Conservation (phyloP, 352 stramenopile genomes). For the Phytopythium delawarense region DNA sequence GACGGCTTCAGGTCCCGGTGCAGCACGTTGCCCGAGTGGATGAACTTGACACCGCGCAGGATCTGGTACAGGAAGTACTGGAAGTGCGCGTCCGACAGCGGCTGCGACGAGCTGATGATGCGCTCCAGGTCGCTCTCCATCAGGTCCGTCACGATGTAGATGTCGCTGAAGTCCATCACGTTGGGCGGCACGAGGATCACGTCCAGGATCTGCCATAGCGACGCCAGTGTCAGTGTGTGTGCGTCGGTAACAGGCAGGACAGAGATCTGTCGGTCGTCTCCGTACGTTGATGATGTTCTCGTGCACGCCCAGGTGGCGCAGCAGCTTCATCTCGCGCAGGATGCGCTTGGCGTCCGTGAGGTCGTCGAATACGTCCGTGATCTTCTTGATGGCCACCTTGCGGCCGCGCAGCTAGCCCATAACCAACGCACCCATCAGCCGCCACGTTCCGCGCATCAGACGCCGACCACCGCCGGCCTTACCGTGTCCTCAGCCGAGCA, state of each 20-base stretch:
- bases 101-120: conserved; percentile 88
- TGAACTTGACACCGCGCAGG: conserved; percentile 95
- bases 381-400: conserved; percentile 92
- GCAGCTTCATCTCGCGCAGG: conserved; percentile 91
- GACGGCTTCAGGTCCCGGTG: conserved; percentile 88
- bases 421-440: too few relatives aligned
- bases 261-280: too few relatives aligned
- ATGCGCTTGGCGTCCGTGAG: conserved; percentile 92
- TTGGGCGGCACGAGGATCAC: conserved; percentile 80
- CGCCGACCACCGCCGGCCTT: not conserved
- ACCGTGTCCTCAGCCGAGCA: conserved; percentile 90
- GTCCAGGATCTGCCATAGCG: conserved; percentile 60
- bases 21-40: conserved; percentile 96
- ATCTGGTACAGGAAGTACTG: conserved; percentile 91
- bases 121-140: conserved; percentile 91
- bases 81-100: conserved; percentile 83
- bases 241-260: not conserved
- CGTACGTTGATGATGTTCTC: conserved; percentile 90
- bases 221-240: not conserved
- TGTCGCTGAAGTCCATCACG: conserved; percentile 85
- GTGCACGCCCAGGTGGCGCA: conserved; percentile 88
- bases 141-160: conserved; percentile 90
- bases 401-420: conserved; percentile 56
- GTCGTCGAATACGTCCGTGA: conserved; percentile 91
- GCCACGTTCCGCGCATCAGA: too few relatives aligned